phyloP scores from a whole-genome alignment of 441 rosid genomes.

The Syzygium malaccense region DNA sequence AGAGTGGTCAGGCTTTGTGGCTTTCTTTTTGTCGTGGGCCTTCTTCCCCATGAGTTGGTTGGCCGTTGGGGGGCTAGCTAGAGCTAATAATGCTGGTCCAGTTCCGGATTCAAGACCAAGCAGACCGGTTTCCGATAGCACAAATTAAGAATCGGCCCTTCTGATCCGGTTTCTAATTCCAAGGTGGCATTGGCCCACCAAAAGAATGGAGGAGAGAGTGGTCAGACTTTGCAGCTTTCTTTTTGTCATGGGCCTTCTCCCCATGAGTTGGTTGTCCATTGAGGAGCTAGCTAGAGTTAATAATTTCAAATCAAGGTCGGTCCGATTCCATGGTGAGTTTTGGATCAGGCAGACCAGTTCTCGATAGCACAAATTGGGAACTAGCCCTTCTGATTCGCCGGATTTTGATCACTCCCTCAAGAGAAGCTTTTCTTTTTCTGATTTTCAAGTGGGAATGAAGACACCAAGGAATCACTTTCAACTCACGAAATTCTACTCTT shows the following conservation, averaged over 20 bases:
- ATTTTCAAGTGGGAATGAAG: background rate
- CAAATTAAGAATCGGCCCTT: no score
- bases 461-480: background rate
- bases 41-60: background rate
- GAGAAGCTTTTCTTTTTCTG: background rate
- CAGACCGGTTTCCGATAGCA: no score
- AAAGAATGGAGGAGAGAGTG: background rate
- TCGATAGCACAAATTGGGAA: no score
- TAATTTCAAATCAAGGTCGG: background rate
- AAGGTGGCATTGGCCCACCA: background rate
- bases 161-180: no score
- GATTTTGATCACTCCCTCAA: background rate
- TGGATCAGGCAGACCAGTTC: no score
- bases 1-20: background rate
- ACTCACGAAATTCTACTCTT: background rate
- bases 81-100: background rate
- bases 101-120: no score
- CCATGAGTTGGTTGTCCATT: background rate
- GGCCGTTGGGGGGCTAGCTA: background rate
- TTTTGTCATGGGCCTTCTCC: background rate
- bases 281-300: background rate
- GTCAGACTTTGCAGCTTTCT: background rate
- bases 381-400: no score
- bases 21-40: background rate
- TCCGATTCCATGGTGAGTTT: no score